Percentiles rank a stretch among this genome's conserved stretches.
Conservation (phyloP, 148 eudicot genomes). For the Diospyros kaki region DNA sequence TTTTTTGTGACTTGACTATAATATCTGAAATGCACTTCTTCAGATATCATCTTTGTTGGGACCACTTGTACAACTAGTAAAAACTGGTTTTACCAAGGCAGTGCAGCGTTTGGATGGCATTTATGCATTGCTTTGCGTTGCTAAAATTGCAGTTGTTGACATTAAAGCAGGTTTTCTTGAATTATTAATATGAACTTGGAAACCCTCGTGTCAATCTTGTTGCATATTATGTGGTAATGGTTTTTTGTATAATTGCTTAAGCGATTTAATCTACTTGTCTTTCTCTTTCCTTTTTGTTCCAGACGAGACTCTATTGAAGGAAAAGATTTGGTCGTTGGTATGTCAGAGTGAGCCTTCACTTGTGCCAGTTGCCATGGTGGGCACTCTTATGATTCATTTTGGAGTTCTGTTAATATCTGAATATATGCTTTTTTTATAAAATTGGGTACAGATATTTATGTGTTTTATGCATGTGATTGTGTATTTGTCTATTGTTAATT, state of each 20-base stretch:
- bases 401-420: not conserved
- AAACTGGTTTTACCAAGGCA: conserved; percentile 82
- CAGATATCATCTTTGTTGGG: conserved; percentile 74
- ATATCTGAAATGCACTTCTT: conserved; percentile 11
- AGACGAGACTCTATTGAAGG: conserved; percentile 81
- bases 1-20: not conserved
- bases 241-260: not conserved
- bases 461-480: not conserved
- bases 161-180: conserved; percentile 68
- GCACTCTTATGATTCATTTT: not conserved
- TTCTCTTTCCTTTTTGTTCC: conserved; percentile 5
- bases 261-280: not conserved
- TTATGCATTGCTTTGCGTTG: conserved; percentile 69
- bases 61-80: conserved; percentile 75
- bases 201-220: not conserved
- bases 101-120: conserved; percentile 92
- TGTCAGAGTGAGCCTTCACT: conserved; percentile 82
- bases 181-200: conserved; percentile 8
- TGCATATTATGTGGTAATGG: not conserved
- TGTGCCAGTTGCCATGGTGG: conserved; percentile 78
- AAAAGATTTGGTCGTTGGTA: conserved; percentile 83
- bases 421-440: not conserved
- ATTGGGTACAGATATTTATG: not conserved
- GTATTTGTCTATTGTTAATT: conserved; percentile 1
- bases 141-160: conserved; percentile 82